Conservation (phyloP, 306 rosid genomes). For the Vigna trinervia region DNA sequence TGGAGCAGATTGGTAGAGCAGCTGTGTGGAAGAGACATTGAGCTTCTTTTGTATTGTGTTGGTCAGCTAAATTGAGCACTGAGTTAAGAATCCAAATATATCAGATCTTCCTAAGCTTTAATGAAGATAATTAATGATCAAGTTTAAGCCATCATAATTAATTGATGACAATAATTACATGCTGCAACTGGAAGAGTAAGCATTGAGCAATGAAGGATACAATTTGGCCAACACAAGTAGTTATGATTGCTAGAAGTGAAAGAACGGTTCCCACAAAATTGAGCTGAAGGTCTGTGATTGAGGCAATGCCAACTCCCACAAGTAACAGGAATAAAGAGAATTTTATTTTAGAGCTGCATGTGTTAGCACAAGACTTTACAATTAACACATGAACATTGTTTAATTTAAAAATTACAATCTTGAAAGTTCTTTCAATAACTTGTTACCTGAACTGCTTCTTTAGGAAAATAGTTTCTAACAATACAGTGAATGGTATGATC, state of each 20-base stretch:
- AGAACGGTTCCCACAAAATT: conserved; percentile 78
- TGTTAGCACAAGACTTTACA: conserved; percentile 19
- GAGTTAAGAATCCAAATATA: conserved; percentile 58
- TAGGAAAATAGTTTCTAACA: conserved; percentile 79
- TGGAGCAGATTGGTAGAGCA: conserved; percentile 93
- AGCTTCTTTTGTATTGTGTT: conserved; percentile 98
- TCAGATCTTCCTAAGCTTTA: conserved; percentile 2
- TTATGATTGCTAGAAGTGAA: conserved; percentile 87
- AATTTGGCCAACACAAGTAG: conserved; percentile 96
- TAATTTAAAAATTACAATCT: conserved; percentile 11
- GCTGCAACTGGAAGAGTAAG: conserved; percentile 29
- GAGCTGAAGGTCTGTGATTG: conserved; percentile 98
- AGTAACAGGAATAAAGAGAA: conserved; percentile 77
- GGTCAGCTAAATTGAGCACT: conserved; percentile 72
- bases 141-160: conserved; percentile 24
- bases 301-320: conserved; percentile 95
- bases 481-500: conserved; percentile 93
- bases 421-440: background rate
- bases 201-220: conserved; percentile 62
- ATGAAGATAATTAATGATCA: background rate
- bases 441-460: conserved; percentile 90
- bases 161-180: conserved; percentile 18
- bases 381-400: background rate
- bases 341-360: conserved; percentile 81
- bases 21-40: conserved; percentile 91